These are phyloP conservation scores for Infundibulicybe gibba DNA, from an alignment of 768 basidiomycete genomes.

Conservation along the genomic window DNA sequence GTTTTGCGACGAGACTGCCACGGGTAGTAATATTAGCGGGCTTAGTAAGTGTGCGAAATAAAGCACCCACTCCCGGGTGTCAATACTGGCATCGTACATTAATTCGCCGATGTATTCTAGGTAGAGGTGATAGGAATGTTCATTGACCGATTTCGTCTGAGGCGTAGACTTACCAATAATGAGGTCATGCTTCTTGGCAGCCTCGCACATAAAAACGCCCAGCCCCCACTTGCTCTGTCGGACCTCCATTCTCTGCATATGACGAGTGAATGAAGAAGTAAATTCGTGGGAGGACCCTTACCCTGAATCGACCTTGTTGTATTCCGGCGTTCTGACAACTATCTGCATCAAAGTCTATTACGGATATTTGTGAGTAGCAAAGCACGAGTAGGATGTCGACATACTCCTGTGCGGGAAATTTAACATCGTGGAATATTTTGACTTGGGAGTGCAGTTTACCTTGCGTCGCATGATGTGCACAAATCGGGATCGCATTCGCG, in stretches of 20 bases:
- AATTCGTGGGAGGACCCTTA: constrained; percentile 12
- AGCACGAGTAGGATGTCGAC: neutral
- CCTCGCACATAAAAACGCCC: constrained; percentile 50
- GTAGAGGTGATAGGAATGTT: constrained; percentile 1
- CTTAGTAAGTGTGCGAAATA: neutral
- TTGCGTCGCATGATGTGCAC: constrained; percentile 48
- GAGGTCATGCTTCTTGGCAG: constrained; percentile 39
- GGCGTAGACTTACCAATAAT: constrained; percentile 35
- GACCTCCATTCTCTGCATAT: constrained; percentile 35
- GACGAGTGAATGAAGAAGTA: constrained; percentile 4
- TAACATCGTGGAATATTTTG: neutral
- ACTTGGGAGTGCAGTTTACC: constrained; percentile 26
- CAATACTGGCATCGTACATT: constrained; percentile 42
- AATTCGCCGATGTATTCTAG: constrained; percentile 70
- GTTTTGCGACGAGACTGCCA: constrained; percentile 40
- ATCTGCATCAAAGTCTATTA: constrained; percentile 21
- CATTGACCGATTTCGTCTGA: neutral
- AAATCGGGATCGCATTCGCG: constrained; percentile 72
- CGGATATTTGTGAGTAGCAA: neutral
- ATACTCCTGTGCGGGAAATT: constrained; percentile 15
- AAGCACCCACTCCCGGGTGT: constrained; percentile 51
- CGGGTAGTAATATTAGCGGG: no score
- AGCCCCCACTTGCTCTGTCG: constrained; percentile 44
- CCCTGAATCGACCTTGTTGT: constrained; percentile 43
- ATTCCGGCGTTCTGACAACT: constrained; percentile 47